Percentiles rank a stretch among this genome's conserved stretches.
phyloP scores from a whole-genome alignment of 306 rosid species.

The Quercus berberidifolia region DNA sequence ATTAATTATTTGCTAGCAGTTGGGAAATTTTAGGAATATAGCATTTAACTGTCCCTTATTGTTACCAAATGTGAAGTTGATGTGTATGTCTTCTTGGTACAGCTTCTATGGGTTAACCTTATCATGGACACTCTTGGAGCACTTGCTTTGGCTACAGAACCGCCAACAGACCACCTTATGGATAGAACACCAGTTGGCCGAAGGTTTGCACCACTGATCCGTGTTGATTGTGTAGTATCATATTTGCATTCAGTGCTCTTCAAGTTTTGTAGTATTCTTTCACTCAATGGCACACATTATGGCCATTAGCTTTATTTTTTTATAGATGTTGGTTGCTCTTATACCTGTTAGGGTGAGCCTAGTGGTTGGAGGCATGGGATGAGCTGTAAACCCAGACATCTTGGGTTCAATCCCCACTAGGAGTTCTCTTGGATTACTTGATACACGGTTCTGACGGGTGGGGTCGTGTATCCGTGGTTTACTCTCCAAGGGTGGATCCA shows the following conservation, averaged over 20 bases:
- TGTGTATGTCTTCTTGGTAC: conserved; percentile 25
- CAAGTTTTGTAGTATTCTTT: neutral
- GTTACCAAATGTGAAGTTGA: neutral
- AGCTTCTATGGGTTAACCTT: conserved; percentile 98
- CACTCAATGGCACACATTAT: neutral
- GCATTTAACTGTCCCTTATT: neutral
- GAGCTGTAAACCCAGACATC: too few relatives aligned
- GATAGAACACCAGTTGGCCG: conserved; percentile 85
- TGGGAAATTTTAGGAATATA: conserved; percentile 12
- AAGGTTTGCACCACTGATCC: conserved; percentile 50
- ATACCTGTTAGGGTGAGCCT: neutral
- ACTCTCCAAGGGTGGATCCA: too few relatives aligned
- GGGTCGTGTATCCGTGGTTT: too few relatives aligned
- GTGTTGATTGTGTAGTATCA: neutral
- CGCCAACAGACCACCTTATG: conserved; percentile 93
- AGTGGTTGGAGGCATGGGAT: too few relatives aligned
- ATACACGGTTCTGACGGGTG: too few relatives aligned
- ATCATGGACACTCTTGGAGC: conserved; percentile 99
- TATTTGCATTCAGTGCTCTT: neutral
- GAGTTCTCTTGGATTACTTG: too few relatives aligned
- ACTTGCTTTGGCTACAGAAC: conserved; percentile 97
- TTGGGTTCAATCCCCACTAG: too few relatives aligned
- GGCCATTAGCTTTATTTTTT: neutral
- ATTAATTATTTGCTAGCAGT: neutral
- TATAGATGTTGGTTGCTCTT: neutral